Conservation (phyloP, 208 protist species). For the Trypanosomatidae sp. region DNA sequence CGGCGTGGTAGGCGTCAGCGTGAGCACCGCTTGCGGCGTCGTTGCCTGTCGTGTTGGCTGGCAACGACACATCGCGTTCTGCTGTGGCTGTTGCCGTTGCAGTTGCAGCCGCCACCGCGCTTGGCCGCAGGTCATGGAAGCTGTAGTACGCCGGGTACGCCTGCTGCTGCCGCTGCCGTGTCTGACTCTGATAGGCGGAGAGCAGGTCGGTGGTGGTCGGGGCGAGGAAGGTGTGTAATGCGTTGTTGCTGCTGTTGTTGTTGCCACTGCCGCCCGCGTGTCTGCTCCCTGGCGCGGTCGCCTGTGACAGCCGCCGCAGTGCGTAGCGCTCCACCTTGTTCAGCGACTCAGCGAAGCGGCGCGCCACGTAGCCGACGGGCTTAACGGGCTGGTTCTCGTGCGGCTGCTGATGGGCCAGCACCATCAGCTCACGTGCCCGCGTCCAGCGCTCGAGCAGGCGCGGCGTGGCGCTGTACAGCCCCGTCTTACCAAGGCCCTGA, state of each 20-base stretch:
- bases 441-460: slow-evolving; percentile 50
- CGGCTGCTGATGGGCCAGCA: slow-evolving; percentile 19
- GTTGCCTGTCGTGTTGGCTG: too few species aligned
- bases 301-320: slow-evolving; percentile 22
- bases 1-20: too few species aligned
- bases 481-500: slow-evolving; percentile 47
- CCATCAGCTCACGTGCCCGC: slow-evolving; percentile 47
- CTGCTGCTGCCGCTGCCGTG: background rate
- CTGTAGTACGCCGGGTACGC: slow-evolving; percentile 15
- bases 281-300: too few species aligned
- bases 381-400: slow-evolving; percentile 32
- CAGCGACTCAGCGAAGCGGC: slow-evolving; percentile 21
- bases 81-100: too few species aligned
- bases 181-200: slow-evolving; percentile 5
- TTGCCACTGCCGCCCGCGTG: too few species aligned
- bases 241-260: too few species aligned
- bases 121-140: slow-evolving; percentile 20
- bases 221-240: too few species aligned
- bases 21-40: too few species aligned
- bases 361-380: slow-evolving; percentile 28
- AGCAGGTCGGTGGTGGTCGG: too few species aligned
- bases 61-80: too few species aligned
- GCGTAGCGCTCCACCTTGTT: slow-evolving; percentile 25
- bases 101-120: too few species aligned
- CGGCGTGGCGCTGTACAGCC: slow-evolving; percentile 17